Base-by-base conservation (phyloP, 306 rosid species). In the Rosa rugosa region DNA sequence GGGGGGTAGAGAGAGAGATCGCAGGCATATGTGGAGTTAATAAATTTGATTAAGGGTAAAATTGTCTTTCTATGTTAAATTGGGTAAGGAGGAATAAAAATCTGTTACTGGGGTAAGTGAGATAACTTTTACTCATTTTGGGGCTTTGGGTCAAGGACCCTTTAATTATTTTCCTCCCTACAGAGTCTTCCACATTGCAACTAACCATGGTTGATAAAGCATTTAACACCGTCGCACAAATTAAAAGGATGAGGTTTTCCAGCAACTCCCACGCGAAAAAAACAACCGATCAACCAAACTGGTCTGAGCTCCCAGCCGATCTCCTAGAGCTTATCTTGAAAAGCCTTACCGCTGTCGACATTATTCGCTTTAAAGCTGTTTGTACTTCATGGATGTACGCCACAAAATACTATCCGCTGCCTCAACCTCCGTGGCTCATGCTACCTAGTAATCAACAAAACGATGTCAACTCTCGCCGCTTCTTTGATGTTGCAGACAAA, bases 401-500 rank as follows among this genome's bases (percentile, higher is more conserved):
- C 20, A 18, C 27, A 4, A 10, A 20, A 14, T 51, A 42, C 18
- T 51, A n/a, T 72, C 47, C 22, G 22, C 57, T 51, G 22, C 22
- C 46, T 50, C 51, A 20, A 76, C 22, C 36, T 36, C 73, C 46
- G 1, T 77, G 68, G 68, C 59, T 69, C 45, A 68, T 78, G 68
- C 51, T 69, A 16, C 75, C 81, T 5, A 25, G 44, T 38, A n/a
- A 0, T 20, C 12, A 16, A 25, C 5, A 44, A 17, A n/a, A 53
- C 1, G 31, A 11, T 11, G 4, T 16, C 23, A 54, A 20, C 22
- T 41, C 69, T 20, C 70, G 69, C 20, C 18, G 70, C 76, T 70
- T 78, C 38, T 11, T 54, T 9, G 57, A 38, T 27, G 47, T 56
- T 20, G 3, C 12, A 27, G 76, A 57, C 12, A 57, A 44, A 1